Base-by-base conservation (phyloP, 805 yeast genomes). In the Wickerhamiella azyma region DNA sequence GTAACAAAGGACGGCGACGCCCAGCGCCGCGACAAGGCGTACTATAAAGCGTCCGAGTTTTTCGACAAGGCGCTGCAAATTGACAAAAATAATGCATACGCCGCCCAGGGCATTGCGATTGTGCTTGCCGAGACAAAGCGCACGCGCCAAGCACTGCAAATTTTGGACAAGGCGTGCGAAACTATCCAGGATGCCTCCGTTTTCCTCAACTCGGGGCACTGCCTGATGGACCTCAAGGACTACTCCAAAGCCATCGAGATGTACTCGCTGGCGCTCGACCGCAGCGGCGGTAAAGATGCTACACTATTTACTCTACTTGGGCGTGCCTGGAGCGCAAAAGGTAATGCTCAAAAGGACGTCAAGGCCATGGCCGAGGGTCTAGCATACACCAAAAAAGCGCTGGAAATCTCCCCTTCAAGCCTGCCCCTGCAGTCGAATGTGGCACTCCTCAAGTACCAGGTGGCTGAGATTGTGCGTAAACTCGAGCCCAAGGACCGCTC, bases 91-190 rank as follows among this genome's bases (percentile, higher is more conserved):
- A 85, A 89, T 59, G 89, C 88, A 1, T 92, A 80, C 66, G 99
- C 98, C 5, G 97, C 98, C 1, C 98, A 92, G 63, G 99, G 99
- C 46, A 71, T 92, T 51, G 97, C 96, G 1, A 85, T 92, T 47
- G 77, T 86, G 4, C 82, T 85, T 61, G 94, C 94, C 9, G 96
- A 89, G 57, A 80, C 79, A 56, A 79, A 83, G 54, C 60, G 59
- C 19, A 66, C 76, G 29, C 77, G 76, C 21, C 70, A 79, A 50
- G 95, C 97, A 0, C 69, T 88, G 56, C 94, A 85, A 53, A 79
- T 88, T 39, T 78, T 92, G 57, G 75, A 94, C 61, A 85, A 88
- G 55, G 77, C 88, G 46, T 75, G 96, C 58, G 98, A 92, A 56
- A 81, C 96, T 5, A 68, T 88, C 52, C 81, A 82, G 58, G 94